Percentiles rank a stretch among this genome's conserved stretches.
These are phyloP conservation scores for Kwoniella botswanensis DNA, from an alignment of 768 basidiomycete genomes.

Conservation along the genomic window DNA sequence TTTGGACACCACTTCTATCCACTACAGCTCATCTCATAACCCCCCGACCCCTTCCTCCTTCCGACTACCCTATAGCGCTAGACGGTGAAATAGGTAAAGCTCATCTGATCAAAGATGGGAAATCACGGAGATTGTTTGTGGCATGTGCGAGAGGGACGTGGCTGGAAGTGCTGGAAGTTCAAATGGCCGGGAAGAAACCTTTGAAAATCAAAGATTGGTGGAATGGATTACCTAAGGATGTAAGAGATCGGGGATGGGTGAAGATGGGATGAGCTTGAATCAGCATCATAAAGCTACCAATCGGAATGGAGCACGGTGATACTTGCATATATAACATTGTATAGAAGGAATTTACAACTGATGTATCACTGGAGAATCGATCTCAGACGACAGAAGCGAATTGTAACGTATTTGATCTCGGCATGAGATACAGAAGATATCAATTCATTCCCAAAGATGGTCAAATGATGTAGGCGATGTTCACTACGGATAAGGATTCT, in stretches of 20 bases:
- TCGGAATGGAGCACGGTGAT: too few relatives aligned
- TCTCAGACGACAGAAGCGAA: too few relatives aligned
- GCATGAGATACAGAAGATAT: too few relatives aligned
- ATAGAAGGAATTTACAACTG: too few relatives aligned
- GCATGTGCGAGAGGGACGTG: slow-evolving; percentile 64
- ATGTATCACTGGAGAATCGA: too few relatives aligned
- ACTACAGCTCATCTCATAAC: slow-evolving; percentile 61
- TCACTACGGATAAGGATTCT: too few relatives aligned
- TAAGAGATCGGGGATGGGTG: slow-evolving; percentile 20
- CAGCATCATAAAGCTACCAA: too few relatives aligned
- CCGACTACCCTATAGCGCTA: neutral
- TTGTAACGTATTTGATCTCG: too few relatives aligned
- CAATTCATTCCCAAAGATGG: too few relatives aligned
- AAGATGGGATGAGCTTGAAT: neutral
- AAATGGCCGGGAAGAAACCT: slow-evolving; percentile 67
- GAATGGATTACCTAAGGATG: slow-evolving; percentile 66
- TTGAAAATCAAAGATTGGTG: slow-evolving; percentile 73
- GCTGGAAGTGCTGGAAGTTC: slow-evolving; percentile 66
- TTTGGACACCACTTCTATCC: slow-evolving; percentile 47
- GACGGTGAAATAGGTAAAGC: slow-evolving; percentile 10
- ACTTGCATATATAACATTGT: neutral
- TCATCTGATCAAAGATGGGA: slow-evolving; percentile 18
- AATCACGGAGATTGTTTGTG: slow-evolving; percentile 60
- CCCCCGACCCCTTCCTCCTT: slow-evolving; percentile 4
- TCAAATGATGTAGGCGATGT: too few relatives aligned